Evolutionary conservation across 176 grass and related monocot species (phyloP).

Genomic region (Musa itinerans): DNA sequence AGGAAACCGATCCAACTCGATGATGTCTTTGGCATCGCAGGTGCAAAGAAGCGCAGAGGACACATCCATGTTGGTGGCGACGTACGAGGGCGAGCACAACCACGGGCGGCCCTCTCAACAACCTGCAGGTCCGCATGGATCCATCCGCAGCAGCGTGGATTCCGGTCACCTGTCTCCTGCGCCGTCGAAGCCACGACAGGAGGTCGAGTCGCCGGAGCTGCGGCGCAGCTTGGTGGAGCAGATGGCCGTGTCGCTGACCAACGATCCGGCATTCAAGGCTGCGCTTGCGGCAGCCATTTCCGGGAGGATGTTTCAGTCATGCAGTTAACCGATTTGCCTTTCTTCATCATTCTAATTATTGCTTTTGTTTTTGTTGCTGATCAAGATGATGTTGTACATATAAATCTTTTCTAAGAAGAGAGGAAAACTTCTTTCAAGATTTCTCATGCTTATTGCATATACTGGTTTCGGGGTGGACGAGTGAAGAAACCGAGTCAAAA

Average conservation of each 20-base stretch:
- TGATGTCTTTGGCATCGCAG: slow-evolving; percentile 6
- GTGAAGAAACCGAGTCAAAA: neutral
- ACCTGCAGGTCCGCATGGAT: too few relatives aligned
- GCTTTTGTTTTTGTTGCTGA: neutral
- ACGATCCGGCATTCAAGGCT: slow-evolving; percentile 65
- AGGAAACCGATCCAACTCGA: neutral
- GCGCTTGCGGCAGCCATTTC: slow-evolving; percentile 71
- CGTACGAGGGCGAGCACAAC: slow-evolving; percentile 94
- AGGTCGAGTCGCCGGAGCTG: slow-evolving; percentile 3
- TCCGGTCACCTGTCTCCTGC: too few relatives aligned
- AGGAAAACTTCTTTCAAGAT: too few relatives aligned
- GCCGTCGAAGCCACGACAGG: too few relatives aligned
- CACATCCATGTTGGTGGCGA: slow-evolving; percentile 48
- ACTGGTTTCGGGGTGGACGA: too few relatives aligned
- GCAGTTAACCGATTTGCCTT: neutral
- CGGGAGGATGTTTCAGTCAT: slow-evolving; percentile 39
- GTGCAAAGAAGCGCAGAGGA: slow-evolving; percentile 81
- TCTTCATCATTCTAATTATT: neutral
- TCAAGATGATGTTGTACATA: neutral
- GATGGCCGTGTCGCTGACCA: slow-evolving; percentile 74
- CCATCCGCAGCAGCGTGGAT: too few relatives aligned
- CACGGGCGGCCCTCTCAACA: slow-evolving; percentile 41
- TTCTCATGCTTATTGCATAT: too few relatives aligned
- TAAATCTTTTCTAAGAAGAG: neutral
- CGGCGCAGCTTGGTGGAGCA: slow-evolving; percentile 61